Conservation (phyloP, 345 rosid species). For the Eucalyptus grandis region DNA sequence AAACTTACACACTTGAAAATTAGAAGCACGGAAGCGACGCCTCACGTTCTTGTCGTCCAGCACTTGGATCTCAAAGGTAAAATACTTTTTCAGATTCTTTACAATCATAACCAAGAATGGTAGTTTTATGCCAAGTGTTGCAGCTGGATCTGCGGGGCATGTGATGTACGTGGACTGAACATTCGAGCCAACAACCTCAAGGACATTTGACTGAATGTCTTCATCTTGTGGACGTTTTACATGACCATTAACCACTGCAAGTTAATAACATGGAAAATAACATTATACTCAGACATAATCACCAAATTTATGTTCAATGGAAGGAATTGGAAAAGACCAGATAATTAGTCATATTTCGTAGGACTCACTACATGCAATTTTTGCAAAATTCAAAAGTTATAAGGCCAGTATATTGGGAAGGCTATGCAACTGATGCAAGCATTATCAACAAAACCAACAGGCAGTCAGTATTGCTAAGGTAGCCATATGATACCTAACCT, state of each 20-base stretch:
- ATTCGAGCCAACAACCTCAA: constrained; percentile 80
- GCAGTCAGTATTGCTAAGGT: background rate
- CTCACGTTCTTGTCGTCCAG: constrained; percentile 94
- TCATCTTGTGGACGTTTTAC: constrained; percentile 81
- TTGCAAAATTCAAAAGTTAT: background rate
- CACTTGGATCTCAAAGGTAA: constrained; percentile 93
- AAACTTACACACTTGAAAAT: constrained; percentile 90
- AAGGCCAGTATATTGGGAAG: background rate
- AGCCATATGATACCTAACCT: background rate
- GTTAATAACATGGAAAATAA: background rate
- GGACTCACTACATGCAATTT: background rate
- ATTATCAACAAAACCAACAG: background rate
- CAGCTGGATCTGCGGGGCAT: constrained; percentile 80
- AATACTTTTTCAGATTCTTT: constrained; percentile 82
- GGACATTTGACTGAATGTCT: constrained; percentile 79
- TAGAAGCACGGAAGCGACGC: constrained; percentile 92
- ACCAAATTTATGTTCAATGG: background rate
- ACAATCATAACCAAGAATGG: constrained; percentile 88
- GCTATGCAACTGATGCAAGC: background rate
- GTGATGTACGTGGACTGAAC: constrained; percentile 88
- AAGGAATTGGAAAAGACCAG: background rate
- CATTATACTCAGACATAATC: background rate
- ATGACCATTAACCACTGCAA: constrained; percentile 73
- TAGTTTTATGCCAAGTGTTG: constrained; percentile 92
- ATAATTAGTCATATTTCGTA: background rate